A percentile compares a stretch with the other conserved stretches of the same genome.
phyloP scores from a whole-genome alignment of 2,329 filamentous ascomycete genomes.

The Graphilbum sp. region DNA sequence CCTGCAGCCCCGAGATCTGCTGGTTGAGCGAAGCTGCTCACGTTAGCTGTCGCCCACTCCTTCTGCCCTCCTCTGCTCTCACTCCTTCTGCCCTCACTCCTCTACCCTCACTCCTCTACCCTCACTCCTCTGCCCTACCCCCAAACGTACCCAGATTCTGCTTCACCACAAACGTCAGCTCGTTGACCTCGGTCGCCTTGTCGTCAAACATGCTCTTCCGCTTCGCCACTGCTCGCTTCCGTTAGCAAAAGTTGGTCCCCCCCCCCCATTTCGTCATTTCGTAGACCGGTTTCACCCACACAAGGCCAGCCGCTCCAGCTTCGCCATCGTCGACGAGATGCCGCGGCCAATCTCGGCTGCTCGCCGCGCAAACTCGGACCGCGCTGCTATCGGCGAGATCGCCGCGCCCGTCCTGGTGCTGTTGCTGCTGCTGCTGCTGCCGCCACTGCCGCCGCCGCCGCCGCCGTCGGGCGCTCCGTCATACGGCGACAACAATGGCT shows the following conservation, averaged over 20 bases:
- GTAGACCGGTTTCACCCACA: not conserved
- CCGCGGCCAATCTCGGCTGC: slow-evolving; percentile 85
- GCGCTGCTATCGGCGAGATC: slow-evolving; percentile 31
- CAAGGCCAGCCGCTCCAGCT: slow-evolving; percentile 83
- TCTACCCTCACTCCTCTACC: not conserved
- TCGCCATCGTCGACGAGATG: slow-evolving; percentile 84
- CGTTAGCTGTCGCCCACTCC: slow-evolving; percentile 3
- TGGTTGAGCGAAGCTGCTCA: slow-evolving; percentile 44
- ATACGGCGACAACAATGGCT: slow-evolving; percentile 47
- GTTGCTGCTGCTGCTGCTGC: too few species aligned
- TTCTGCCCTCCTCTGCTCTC: not conserved
- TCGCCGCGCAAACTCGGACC: slow-evolving; percentile 79
- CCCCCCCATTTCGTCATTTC: not conserved
- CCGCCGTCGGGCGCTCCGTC: slow-evolving; percentile 47
- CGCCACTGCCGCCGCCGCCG: slow-evolving; percentile 9
- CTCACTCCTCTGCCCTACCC: not conserved
- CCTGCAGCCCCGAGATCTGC: slow-evolving; percentile 71
- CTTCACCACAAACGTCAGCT: slow-evolving; percentile 64
- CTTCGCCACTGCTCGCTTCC: slow-evolving; percentile 50
- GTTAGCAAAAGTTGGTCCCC: too few species aligned
- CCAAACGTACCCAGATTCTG: slow-evolving; percentile 9
- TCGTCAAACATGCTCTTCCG: slow-evolving; percentile 96
- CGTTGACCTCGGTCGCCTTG: slow-evolving; percentile 88
- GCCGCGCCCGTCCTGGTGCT: slow-evolving; percentile 25
- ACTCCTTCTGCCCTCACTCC: not conserved